Conservation (phyloP, 2,329 filamentous ascomycete genomes). For the Ceratocystis smalleyi region DNA sequence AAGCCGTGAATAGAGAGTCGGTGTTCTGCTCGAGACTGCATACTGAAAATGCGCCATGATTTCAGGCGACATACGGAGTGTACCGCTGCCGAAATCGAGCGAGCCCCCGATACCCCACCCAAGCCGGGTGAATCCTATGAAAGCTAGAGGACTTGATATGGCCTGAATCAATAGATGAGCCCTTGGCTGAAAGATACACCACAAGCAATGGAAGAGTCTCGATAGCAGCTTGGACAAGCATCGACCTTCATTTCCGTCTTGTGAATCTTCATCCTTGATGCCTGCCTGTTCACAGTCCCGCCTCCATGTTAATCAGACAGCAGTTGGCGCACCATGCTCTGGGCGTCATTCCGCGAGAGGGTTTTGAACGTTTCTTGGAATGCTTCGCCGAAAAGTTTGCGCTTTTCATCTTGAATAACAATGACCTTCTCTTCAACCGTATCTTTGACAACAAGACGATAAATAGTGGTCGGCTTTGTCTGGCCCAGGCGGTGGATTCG, state of each 20-base stretch:
- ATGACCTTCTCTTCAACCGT: conserved; percentile 71
- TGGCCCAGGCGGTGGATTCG: conserved; percentile 77
- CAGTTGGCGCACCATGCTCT: conserved; percentile 14
- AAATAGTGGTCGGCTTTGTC: conserved; percentile 61
- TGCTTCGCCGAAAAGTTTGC: conserved; percentile 59
- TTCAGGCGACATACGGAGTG: not conserved
- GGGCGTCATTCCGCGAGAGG: conserved; percentile 5
- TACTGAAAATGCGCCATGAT: not conserved
- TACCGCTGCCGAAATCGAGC: not conserved
- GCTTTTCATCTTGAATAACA: conserved; percentile 62
- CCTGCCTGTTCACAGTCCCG: not conserved
- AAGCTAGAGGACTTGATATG: not conserved
- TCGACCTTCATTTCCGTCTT: not conserved
- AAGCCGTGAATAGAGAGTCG: no score
- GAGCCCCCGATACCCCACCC: not conserved
- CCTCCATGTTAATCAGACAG: conserved; percentile 4
- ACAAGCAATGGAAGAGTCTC: no score
- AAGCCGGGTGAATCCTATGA: not conserved
- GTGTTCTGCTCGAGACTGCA: no score
- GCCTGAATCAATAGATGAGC: no score
- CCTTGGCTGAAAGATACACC: no score
- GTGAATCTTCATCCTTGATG: not conserved
- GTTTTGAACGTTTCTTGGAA: conserved; percentile 53
- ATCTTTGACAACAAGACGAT: conserved; percentile 64
- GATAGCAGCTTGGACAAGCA: not conserved